These are phyloP conservation scores for Raphidocelis subcapitata DNA, from an alignment of 139 green algal species.

Conservation along the genomic window DNA sequence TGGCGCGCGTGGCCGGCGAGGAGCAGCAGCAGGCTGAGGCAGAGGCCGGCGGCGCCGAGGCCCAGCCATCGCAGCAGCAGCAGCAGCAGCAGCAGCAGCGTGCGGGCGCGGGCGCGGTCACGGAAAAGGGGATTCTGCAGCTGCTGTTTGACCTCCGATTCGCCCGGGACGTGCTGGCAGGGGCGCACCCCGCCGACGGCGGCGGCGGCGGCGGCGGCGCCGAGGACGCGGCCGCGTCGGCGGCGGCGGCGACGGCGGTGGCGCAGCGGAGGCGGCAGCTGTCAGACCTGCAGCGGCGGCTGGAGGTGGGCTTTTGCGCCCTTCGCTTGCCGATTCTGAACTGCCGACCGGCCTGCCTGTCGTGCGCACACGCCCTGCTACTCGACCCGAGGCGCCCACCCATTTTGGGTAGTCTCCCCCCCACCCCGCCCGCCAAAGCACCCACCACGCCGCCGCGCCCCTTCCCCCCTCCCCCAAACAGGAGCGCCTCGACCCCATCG, in stretches of 20 bases:
- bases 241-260: conserved; percentile 24
- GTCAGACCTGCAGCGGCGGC: conserved; percentile 41
- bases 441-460: background rate
- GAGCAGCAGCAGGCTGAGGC: background rate
- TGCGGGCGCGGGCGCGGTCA: conserved; percentile 31
- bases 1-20: conserved; percentile 21
- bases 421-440: background rate
- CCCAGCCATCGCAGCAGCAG: background rate
- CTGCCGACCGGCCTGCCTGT: background rate
- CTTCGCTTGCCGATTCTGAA: background rate
- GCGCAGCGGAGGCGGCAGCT: conserved; percentile 28
- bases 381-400: background rate
- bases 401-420: background rate
- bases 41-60: background rate
- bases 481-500: conserved; percentile 92
- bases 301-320: conserved; percentile 42
- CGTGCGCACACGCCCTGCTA: background rate
- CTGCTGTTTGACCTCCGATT: conserved; percentile 89
- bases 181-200: conserved; percentile 44
- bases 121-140: conserved; percentile 89
- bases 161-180: conserved; percentile 68
- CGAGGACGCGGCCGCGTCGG: conserved; percentile 12
- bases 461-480: conserved; percentile 10
- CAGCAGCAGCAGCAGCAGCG: background rate
- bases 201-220: background rate